Evolutionary conservation across 2,329 filamentous ascomycete genomes (phyloP).

Genomic region (Trichoderma guizhouense): DNA sequence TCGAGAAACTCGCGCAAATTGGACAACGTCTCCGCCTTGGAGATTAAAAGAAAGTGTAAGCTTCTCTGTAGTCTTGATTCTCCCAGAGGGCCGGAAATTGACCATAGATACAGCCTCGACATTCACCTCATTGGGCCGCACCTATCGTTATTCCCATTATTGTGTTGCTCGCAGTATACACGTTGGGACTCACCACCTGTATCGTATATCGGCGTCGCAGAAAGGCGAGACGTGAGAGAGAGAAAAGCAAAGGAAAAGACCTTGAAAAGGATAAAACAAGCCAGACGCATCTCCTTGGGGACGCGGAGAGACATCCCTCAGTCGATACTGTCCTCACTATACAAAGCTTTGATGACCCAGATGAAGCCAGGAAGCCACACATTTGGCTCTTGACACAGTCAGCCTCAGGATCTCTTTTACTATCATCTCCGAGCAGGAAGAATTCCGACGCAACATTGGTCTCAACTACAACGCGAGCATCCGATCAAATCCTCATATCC

Average conservation of each 20-base stretch:
- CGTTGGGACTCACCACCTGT: constrained; percentile 28
- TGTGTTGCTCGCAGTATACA: constrained; percentile 31
- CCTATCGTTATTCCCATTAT: constrained; percentile 31
- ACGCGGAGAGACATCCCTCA: constrained; percentile 18
- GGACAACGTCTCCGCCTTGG: constrained; percentile 34
- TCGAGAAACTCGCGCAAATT: constrained; percentile 25
- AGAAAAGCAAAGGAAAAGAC: constrained; percentile 20
- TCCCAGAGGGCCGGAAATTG: neutral
- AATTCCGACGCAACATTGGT: constrained; percentile 3
- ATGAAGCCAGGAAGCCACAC: constrained; percentile 13
- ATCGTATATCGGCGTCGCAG: constrained; percentile 29
- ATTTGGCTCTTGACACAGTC: constrained; percentile 19
- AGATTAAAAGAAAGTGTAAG: constrained; percentile 27
- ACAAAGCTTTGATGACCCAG: constrained; percentile 4
- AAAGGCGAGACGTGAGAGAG: constrained; percentile 23
- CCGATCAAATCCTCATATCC: neutral
- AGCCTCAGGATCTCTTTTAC: neutral
- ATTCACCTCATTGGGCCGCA: constrained; percentile 27
- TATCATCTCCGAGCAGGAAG: neutral
- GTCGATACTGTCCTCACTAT: constrained; percentile 19
- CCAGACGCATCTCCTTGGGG: constrained; percentile 13
- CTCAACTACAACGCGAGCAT: neutral
- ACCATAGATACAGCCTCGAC: constrained; percentile 23
- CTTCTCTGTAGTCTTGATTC: neutral
- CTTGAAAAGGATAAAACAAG: constrained; percentile 17